These are phyloP conservation scores for Cladophialophora yegresii DNA, from an alignment of 2,329 filamentous ascomycete species.

Conservation along the genomic window DNA sequence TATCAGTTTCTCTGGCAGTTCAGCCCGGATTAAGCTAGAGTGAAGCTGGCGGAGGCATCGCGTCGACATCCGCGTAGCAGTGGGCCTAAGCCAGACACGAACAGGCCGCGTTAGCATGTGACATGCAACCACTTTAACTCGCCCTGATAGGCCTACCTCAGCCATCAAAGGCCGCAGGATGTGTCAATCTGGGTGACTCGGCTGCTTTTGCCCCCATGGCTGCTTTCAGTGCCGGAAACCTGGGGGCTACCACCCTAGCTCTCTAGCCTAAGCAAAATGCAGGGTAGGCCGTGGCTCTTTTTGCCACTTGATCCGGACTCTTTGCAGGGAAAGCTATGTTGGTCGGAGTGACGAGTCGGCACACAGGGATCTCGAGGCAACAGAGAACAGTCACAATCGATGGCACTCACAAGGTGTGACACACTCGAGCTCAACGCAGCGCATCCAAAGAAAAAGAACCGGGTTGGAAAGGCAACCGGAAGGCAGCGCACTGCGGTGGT, in stretches of 20 bases:
- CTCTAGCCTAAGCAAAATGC: slow-evolving; percentile 24
- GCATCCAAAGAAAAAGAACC: slow-evolving; percentile 10
- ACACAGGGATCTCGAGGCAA: not conserved
- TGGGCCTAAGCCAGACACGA: slow-evolving; percentile 5
- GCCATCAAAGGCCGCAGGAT: slow-evolving; percentile 12
- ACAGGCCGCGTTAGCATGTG: slow-evolving; percentile 23
- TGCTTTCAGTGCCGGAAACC: slow-evolving; percentile 17
- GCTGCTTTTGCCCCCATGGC: slow-evolving; percentile 15
- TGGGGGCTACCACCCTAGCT: slow-evolving; percentile 16
- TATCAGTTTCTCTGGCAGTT: slow-evolving; percentile 4
- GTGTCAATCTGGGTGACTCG: slow-evolving; percentile 18
- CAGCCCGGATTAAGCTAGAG: slow-evolving; percentile 17
- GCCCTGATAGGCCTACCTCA: slow-evolving; percentile 4
- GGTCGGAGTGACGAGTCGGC: slow-evolving; percentile 1
- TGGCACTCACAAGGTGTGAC: not conserved
- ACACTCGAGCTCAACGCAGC: not conserved
- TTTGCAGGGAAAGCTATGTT: not conserved
- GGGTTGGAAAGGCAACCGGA: slow-evolving; percentile 6
- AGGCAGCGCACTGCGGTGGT: not conserved
- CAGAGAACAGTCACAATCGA: slow-evolving; percentile 9
- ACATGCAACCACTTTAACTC: slow-evolving; percentile 29
- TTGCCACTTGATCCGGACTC: slow-evolving; percentile 20
- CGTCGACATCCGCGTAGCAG: slow-evolving; percentile 18
- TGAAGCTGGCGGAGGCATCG: slow-evolving; percentile 20
- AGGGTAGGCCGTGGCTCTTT: slow-evolving; percentile 5